Evolutionary conservation across 1,284 basidiomycete genomes (phyloP), one percentile per base, ranked within the genome.

Genomic region (Apiotrichum sp.): DNA sequence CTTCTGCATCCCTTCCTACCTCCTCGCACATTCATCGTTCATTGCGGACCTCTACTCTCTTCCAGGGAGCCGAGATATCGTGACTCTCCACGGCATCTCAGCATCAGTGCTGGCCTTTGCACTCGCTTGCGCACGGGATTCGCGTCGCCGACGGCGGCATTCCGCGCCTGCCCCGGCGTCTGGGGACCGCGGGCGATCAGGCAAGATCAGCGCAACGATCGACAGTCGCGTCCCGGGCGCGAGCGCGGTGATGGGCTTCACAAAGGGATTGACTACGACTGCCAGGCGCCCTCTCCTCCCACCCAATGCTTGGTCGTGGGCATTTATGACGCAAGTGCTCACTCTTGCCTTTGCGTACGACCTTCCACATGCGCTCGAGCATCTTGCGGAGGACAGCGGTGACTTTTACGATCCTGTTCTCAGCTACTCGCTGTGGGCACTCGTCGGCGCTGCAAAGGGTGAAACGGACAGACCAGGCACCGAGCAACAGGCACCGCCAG

Each of bases 321-420:
- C 5, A 3, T 48, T 38, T n/a, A 31, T 48, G 2, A 13, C 14
- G 10, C 35, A 48, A 32, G 36, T 48, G 16, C 47, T 48, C 47
- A 39, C 35, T 2, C 47, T 48, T 22, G 47, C 47, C 10, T 48
- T 48, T 13, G 47, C 47, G 35, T 48, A 38, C 47, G 35, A 39
- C 22, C 47, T 48, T 22, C n/a, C 47, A 9, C 47, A 48, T 13
- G 47, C 47, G n/a, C 47, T 48, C 10, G 47, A 48, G 47, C 47
- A 36, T 6, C 35, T 48, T 7, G 47, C 47, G 1, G 47, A 34
- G 8, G 35, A 38, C 47, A 48, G 47, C 47, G 47, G 47, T 10
- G 36, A 48, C 1, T 48, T 48, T 14, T 48, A 48, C 47, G 35
- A 48, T 9, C 47, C 47, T 22, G 47, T 48, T n/a, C 47, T 48